phyloP scores from a whole-genome alignment of 164 flowering plant species.

The Vitis labrusca region DNA sequence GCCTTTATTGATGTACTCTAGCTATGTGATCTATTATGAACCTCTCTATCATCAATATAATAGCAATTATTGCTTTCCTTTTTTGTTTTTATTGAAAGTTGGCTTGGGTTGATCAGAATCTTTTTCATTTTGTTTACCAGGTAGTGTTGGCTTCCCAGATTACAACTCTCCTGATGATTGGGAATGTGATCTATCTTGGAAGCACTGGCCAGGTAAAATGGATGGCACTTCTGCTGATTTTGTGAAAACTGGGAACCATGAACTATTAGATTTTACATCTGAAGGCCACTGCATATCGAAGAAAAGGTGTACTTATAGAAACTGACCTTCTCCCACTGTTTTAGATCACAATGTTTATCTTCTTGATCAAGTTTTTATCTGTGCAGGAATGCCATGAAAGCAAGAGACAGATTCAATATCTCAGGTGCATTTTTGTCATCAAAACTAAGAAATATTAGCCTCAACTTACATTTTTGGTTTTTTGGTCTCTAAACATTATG shows the following conservation, averaged over 20 bases:
- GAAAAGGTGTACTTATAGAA: slow-evolving; percentile 31
- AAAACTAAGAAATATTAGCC: neutral
- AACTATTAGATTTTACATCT: slow-evolving; percentile 23
- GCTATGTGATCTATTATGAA: too few species aligned
- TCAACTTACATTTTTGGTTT: too few species aligned
- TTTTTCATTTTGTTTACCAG: slow-evolving; percentile 22
- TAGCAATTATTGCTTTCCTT: neutral
- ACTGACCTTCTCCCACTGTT: slow-evolving; percentile 2
- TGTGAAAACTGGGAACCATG: slow-evolving; percentile 17
- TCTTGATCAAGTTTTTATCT: slow-evolving; percentile 7
- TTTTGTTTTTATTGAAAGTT: neutral
- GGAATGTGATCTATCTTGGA: slow-evolving; percentile 23
- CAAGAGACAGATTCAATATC: slow-evolving; percentile 16
- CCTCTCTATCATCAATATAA: neutral
- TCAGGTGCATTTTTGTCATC: slow-evolving; percentile 28
- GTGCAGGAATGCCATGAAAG: slow-evolving; percentile 25
- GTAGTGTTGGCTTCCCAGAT: slow-evolving; percentile 25
- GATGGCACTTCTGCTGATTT: slow-evolving; percentile 22
- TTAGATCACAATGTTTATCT: neutral
- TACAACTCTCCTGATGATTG: slow-evolving; percentile 26
- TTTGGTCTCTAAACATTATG: too few species aligned
- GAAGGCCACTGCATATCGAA: slow-evolving; percentile 19
- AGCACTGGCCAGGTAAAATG: slow-evolving; percentile 22
- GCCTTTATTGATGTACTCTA: too few species aligned
- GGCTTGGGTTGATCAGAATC: neutral